Evolutionary conservation across 2,329 filamentous ascomycete species (phyloP), one percentile per base, ranked within the genome.

Genomic region (Phaeomoniella chlamydospora): DNA sequence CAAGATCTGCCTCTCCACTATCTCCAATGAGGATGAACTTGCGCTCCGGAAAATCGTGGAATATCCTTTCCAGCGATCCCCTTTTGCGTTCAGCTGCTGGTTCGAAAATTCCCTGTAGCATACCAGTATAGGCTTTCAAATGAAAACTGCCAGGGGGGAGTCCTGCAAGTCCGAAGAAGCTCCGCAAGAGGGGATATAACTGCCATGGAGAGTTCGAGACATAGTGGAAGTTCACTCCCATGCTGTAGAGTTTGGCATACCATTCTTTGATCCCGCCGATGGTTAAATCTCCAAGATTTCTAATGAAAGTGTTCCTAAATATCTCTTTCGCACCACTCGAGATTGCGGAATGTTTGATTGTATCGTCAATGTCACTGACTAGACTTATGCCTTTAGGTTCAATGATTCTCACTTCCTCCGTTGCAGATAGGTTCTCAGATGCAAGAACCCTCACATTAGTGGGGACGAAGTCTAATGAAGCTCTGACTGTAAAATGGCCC

Each of bases 141-240:
- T 98, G 92, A 45, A 96, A 82, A 0, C 88, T 94, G 0, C 90
- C 92, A 1, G 73, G 73, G 0, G 90, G 90, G 1, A 98, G 62
- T 1, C 81, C 81, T 4, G 82, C 81, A 29, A 80, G 59, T 44
- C 77, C 75, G 55, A 96, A 93, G 54, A 81, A 98, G 36, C 74
- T 84, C 4, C 83, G 80, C 9, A 98, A 64, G 2, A 96, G 75
- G 0, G 90, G 90, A 48, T 84, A 98, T 4, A 98, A 69, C 54
- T 98, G 92, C 92, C 92, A 98, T 1, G 90, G 90, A 35, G 88
- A 93, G 57, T 98, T 98, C n/a, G 90, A 98, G 44, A 94, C 92
- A 55, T 98, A 98, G 53, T 98, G 92, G 36, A 98, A 71, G 47
- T 77, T 74, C 15, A 96, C 88, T 13, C 87, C 86, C 61, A 88